phyloP scores from a whole-genome alignment of 1,284 basidiomycete genomes.

The Golubevia sp. region DNA sequence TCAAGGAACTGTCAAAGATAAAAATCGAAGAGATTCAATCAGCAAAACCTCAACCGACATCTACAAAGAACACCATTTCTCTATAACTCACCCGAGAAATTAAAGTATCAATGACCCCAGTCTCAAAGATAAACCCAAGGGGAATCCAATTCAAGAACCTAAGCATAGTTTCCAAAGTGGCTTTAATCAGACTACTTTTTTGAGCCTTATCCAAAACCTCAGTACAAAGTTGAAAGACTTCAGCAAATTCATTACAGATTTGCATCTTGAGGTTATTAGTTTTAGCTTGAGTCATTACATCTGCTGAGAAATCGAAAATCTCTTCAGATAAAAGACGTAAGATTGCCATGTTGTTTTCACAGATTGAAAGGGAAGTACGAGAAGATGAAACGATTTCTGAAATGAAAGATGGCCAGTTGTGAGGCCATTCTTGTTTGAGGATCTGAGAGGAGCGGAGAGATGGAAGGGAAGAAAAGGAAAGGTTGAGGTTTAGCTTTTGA shows the following conservation, averaged over 20 bases:
- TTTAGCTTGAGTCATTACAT: slow-evolving; percentile 98
- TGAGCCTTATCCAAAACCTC: slow-evolving; percentile 98
- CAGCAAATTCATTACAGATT: slow-evolving; percentile 60
- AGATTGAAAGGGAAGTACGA: slow-evolving; percentile 91
- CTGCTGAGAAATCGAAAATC: slow-evolving; percentile 98
- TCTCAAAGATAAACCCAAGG: slow-evolving; percentile 98
- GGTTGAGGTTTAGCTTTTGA: too few species aligned
- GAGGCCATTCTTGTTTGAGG: slow-evolving; percentile 99
- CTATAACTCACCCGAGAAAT: slow-evolving; percentile 73
- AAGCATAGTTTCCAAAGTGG: slow-evolving; percentile 91
- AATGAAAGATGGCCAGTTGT: slow-evolving; percentile 98
- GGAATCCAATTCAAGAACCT: slow-evolving; percentile 99
- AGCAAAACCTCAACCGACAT: too few species aligned
- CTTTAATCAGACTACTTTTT: slow-evolving; percentile 92
- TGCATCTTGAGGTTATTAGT: slow-evolving; percentile 93
- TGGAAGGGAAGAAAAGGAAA: slow-evolving; percentile 6
- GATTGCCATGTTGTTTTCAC: slow-evolving; percentile 99
- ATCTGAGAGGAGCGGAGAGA: slow-evolving; percentile 69
- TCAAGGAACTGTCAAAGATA: slow-evolving; percentile 78
- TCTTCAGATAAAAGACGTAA: slow-evolving; percentile 96
- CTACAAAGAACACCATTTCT: too few species aligned
- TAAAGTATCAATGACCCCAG: slow-evolving; percentile 92
- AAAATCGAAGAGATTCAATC: not conserved
- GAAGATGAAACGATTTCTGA: slow-evolving; percentile 96
- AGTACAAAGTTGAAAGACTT: slow-evolving; percentile 60